Base-by-base conservation (phyloP, 2,329 filamentous ascomycete species). In the Nannizzia gypsea region DNA sequence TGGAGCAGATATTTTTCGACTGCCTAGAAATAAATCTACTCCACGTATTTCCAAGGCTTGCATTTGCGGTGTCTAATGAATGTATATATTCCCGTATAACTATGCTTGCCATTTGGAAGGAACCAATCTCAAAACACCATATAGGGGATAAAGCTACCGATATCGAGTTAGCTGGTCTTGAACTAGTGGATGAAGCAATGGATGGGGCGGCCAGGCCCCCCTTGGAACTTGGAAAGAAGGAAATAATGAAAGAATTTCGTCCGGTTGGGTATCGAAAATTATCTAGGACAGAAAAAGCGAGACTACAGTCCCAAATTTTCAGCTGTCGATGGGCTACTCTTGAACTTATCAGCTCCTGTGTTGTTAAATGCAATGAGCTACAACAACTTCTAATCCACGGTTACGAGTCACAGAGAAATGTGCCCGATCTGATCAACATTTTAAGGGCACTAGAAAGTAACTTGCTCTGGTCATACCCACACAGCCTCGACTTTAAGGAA, bases 1-100 rank as follows among this genome's bases (percentile, higher is more conserved):
- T 81, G n/a, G 76, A 81, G 64, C 70, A 73, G 44, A 80, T 82
- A 52, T 81, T 81, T 62, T 68, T 78, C n/a, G 67, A 73, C 28
- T 74, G 75, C 4, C 65, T 76, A 24, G 78, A 80, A 62, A 63
- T 77, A 34, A 74, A 77, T 40, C 66, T 80, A 1, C 70, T 76
- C 1, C 69, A 69, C 15, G 70, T 72, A 3, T 81, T 79, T 0
- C 69, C 68, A 0, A 62, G 67, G 9, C 65, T 82, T 8, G 72
- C 71, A 8, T 65, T 66, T 0, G 71, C 69, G 1, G 62, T 79
- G 9, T 76, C 76, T 0, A 70, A 70, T 8, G 72, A 75, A 50
- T 67, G 70, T 2, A 69, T 78, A 3, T 78, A 77, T 56, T 66
- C 68, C 2, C 66, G 70, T 1, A 65, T 78, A 36, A 71, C 76